Percentiles rank a stretch among this genome's conserved stretches.
Conservation (phyloP, 148 eudicot genomes). For the Cornus suecica region DNA sequence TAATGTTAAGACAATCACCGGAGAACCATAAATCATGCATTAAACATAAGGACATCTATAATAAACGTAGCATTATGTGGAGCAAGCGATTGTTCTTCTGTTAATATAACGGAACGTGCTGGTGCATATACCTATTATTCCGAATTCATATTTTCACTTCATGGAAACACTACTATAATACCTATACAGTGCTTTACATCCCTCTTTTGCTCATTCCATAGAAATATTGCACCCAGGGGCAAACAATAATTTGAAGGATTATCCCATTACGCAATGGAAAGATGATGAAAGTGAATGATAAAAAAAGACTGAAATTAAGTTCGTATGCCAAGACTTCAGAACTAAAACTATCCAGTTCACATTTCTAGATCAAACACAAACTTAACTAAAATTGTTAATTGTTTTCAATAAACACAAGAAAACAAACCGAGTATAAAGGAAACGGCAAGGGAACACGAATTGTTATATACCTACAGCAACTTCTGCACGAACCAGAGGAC, state of each 20-base stretch:
- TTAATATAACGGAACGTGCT: too few species aligned
- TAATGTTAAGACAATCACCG: neutral
- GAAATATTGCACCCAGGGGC: too few species aligned
- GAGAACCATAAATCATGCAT: neutral
- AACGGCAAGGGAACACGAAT: neutral
- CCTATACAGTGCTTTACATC: neutral
- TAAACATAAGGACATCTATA: neutral
- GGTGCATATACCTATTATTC: neutral
- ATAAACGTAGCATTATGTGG: too few species aligned
- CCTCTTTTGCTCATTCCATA: too few species aligned
- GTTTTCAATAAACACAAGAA: too few species aligned
- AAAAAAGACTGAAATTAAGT: too few species aligned
- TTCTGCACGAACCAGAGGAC: conserved; percentile 93
- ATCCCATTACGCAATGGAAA: too few species aligned
- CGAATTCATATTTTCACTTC: neutral
- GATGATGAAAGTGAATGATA: too few species aligned
- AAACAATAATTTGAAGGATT: too few species aligned
- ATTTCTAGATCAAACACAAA: neutral
- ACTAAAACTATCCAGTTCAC: neutral
- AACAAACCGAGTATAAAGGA: neutral
- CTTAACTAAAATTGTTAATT: neutral
- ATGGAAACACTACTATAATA: neutral
- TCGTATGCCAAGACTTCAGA: too few species aligned
- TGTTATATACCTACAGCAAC: conserved; percentile 78
- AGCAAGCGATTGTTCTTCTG: too few species aligned